phyloP scores from a whole-genome alignment of 208 protist species.

The Leishmania major region DNA sequence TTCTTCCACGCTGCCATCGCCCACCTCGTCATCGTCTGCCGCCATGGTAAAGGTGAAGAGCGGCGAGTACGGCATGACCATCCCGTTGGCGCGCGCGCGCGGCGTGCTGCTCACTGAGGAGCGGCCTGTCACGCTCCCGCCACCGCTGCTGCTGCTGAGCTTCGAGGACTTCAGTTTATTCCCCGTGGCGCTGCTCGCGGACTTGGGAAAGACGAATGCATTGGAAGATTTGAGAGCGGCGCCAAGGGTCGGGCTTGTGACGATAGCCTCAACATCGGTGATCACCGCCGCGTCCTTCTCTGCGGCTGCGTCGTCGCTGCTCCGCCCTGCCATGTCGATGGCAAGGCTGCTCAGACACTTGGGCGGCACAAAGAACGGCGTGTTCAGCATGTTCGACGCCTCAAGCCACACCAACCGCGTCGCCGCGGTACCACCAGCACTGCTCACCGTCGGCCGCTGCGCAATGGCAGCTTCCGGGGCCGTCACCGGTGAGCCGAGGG shows the following conservation, averaged over 20 bases:
- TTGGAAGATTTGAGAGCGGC: neutral
- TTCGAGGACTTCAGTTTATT: constrained; percentile 12
- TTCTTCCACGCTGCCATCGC: neutral
- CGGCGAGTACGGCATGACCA: constrained; percentile 15
- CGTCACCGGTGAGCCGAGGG: constrained; percentile 21
- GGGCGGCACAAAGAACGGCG: constrained; percentile 27
- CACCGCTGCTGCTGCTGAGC: constrained; percentile 4
- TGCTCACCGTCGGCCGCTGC: neutral
- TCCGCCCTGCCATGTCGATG: neutral
- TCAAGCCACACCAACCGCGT: constrained; percentile 21
- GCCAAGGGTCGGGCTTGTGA: neutral
- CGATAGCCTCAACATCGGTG: neutral
- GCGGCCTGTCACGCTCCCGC: constrained; percentile 6
- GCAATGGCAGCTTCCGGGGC: neutral
- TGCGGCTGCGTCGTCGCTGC: neutral
- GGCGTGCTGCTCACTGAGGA: constrained; percentile 29
- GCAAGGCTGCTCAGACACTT: constrained; percentile 25
- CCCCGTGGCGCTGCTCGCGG: neutral
- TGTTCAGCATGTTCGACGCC: constrained; percentile 31
- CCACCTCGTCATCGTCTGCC: neutral
- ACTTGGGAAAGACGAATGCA: neutral
- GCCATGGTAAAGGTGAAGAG: constrained; percentile 25
- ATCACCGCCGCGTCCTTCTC: neutral
- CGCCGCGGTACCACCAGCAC: neutral
- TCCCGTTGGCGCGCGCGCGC: constrained; percentile 5